These are phyloP conservation scores for Paramecium tetraurelia DNA, from an alignment of 73 alveolate species.

Conservation along the genomic window DNA sequence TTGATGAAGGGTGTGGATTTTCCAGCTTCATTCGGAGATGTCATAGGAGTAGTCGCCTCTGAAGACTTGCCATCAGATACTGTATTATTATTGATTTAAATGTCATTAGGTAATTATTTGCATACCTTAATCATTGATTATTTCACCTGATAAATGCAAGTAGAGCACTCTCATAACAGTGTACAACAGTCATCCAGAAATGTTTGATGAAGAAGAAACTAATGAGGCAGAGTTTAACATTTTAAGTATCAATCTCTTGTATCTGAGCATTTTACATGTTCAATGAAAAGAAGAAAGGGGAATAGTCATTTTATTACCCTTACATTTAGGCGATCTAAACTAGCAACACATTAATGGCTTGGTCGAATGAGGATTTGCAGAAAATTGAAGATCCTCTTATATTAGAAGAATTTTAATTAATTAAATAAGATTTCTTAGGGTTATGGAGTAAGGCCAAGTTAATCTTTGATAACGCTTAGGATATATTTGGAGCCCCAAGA, in stretches of 20 bases:
- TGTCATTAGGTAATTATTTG: neutral
- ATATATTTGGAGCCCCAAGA: neutral
- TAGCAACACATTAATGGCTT: neutral
- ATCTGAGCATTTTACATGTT: neutral
- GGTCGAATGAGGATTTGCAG: neutral
- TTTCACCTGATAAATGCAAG: neutral
- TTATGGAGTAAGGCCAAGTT: neutral
- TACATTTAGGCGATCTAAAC: slow-evolving; percentile 8
- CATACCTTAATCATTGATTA: neutral
- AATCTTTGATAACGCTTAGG: neutral
- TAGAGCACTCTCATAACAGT: neutral
- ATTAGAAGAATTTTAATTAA: neutral
- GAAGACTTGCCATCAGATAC: slow-evolving; percentile 12
- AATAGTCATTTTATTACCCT: slow-evolving; percentile 19
- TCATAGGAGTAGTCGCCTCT: slow-evolving; percentile 11
- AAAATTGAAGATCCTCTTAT: neutral
- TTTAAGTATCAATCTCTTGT: neutral
- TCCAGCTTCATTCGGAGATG: neutral
- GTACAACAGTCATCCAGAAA: neutral
- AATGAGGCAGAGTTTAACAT: slow-evolving; percentile 27
- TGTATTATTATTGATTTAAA: neutral
- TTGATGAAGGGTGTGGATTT: neutral
- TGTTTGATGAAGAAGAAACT: slow-evolving; percentile 39
- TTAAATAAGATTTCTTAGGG: slow-evolving; percentile 1
- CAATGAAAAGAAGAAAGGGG: slow-evolving; percentile 24